Conservation (phyloP, 352 stramenopile genomes). For the Pythium apleroticum region DNA sequence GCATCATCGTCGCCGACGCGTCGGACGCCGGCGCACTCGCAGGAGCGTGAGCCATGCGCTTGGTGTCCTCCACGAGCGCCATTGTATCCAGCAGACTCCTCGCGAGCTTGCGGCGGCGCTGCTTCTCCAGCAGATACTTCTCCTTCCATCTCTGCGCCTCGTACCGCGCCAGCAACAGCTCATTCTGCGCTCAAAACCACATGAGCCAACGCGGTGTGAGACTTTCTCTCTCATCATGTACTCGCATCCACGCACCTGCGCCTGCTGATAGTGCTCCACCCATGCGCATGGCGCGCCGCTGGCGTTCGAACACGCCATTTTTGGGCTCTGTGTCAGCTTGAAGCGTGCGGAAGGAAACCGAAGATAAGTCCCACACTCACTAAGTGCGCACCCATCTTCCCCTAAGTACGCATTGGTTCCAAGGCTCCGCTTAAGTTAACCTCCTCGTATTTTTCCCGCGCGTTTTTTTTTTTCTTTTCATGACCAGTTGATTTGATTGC, state of each 20-base stretch:
- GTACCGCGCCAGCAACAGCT: slow-evolving; percentile 60
- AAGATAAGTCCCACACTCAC: neutral
- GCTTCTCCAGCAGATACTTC: slow-evolving; percentile 75
- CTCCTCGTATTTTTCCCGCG: slow-evolving; percentile 16
- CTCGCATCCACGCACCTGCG: slow-evolving; percentile 18
- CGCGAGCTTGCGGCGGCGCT: slow-evolving; percentile 60
- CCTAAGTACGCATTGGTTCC: slow-evolving; percentile 5
- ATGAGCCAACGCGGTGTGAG: slow-evolving; percentile 1
- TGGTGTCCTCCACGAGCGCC: slow-evolving; percentile 35
- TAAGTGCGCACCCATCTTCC: slow-evolving; percentile 10
- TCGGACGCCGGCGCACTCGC: neutral
- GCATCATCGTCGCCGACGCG: neutral
- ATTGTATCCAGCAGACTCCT: slow-evolving; percentile 71
- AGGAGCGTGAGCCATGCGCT: neutral
- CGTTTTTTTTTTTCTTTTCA: slow-evolving; percentile 8
- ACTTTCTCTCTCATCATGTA: neutral
- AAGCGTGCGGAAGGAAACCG: slow-evolving; percentile 4
- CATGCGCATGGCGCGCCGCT: slow-evolving; percentile 24
- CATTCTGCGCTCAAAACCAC: slow-evolving; percentile 39
- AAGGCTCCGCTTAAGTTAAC: slow-evolving; percentile 14
- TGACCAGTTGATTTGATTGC: neutral
- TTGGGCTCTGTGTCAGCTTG: slow-evolving; percentile 12
- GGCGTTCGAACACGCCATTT: slow-evolving; percentile 5
- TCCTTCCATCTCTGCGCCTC: slow-evolving; percentile 78
- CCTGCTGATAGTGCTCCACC: slow-evolving; percentile 21